phyloP scores from a whole-genome alignment of 2,329 filamentous ascomycete species.

The Clonostachys rosea region DNA sequence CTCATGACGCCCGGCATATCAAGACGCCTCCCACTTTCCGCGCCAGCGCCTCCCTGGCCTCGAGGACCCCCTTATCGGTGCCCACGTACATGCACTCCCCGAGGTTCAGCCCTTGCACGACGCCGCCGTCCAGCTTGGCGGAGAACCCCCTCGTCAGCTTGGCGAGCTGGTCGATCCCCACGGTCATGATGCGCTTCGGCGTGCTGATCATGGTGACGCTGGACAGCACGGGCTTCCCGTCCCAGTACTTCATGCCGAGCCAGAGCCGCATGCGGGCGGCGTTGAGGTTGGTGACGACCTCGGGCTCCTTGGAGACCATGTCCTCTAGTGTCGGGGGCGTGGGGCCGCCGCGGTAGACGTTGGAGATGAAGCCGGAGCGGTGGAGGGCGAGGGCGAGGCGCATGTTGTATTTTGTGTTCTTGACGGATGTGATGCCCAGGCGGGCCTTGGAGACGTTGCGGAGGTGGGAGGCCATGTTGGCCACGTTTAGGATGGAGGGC shows the following conservation, averaged over 20 bases:
- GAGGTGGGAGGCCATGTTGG: conserved; percentile 82
- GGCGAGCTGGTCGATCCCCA: conserved; percentile 57
- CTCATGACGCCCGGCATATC: conserved; percentile 62
- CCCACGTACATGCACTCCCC: conserved; percentile 80
- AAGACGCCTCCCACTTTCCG: conserved; percentile 76
- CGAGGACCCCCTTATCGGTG: conserved; percentile 74
- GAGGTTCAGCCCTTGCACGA: conserved; percentile 68
- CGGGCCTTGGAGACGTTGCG: conserved; percentile 85
- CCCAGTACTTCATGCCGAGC: conserved; percentile 88
- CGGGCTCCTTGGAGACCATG: conserved; percentile 40
- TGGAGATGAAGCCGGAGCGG: conserved; percentile 75
- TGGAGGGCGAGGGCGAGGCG: conserved; percentile 72
- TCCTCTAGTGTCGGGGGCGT: conserved; percentile 41
- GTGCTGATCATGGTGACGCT: conserved; percentile 65
- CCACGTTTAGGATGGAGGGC: conserved; percentile 61
- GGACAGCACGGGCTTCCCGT: conserved; percentile 72
- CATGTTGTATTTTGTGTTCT: conserved; percentile 77
- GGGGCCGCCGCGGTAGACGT: conserved; percentile 65
- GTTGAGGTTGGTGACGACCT: conserved; percentile 63
- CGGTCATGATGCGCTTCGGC: conserved; percentile 67
- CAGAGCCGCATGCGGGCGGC: conserved; percentile 73
- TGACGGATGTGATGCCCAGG: conserved; percentile 78
- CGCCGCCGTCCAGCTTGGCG: conserved; percentile 52
- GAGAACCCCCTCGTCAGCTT: conserved; percentile 65
- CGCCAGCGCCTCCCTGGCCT: conserved; percentile 77